Percentiles rank a stretch among this genome's conserved stretches.
Evolutionary conservation across 352 stramenopile genomes (phyloP).

Genomic region (Phytophthora constricta): DNA sequence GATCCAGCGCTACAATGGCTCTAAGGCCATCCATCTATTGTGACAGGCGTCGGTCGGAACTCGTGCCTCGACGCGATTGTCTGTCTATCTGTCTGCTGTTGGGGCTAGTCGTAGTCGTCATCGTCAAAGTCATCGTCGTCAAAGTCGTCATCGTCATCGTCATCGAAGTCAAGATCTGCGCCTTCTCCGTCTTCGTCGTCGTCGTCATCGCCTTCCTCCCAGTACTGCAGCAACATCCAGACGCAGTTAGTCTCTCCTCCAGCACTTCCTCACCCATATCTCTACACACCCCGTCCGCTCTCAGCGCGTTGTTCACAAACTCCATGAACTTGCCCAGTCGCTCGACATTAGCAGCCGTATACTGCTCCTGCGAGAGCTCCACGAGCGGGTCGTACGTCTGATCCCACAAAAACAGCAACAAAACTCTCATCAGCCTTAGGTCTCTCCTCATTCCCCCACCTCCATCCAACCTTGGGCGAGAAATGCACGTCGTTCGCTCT

Average conservation of each 20-base stretch:
- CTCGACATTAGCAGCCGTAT: constrained; percentile 45
- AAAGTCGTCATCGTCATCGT: constrained; percentile 29
- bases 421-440: background rate
- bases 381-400: constrained; percentile 78
- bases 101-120: constrained; percentile 34
- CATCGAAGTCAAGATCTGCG: constrained; percentile 29
- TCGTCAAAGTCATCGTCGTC: constrained; percentile 51
- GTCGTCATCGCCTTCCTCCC: constrained; percentile 4
- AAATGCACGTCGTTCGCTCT: constrained; percentile 58
- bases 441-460: background rate
- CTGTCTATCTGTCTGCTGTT: too few relatives aligned
- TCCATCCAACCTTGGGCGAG: constrained; percentile 50
- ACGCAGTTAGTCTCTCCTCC: background rate
- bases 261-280: constrained; percentile 5
- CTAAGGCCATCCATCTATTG: constrained; percentile 27
- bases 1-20: constrained; percentile 6
- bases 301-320: constrained; percentile 64
- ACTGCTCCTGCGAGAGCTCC: constrained; percentile 54
- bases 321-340: constrained; percentile 60
- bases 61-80: background rate
- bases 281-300: constrained; percentile 52
- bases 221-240: background rate
- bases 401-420: constrained; percentile 11
- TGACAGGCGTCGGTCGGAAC: background rate
- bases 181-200: constrained; percentile 41